These are phyloP conservation scores for Arctium minus DNA, from an alignment of 129 eudicot genomes.

Conservation along the genomic window DNA sequence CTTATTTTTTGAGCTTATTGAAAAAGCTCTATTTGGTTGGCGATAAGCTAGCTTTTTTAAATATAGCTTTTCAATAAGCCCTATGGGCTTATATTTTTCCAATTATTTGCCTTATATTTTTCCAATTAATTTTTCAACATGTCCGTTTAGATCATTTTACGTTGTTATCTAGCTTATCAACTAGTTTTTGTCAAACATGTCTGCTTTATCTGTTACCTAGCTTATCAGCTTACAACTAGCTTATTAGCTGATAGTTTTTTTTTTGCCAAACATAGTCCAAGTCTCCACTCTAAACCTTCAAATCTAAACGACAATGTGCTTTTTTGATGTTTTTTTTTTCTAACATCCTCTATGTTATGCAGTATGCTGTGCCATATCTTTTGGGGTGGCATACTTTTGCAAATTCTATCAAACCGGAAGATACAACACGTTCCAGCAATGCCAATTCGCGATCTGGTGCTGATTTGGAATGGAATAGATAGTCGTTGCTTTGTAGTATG, in stretches of 20 bases:
- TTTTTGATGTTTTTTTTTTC: not conserved
- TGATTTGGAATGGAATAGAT: slow-evolving; percentile 90
- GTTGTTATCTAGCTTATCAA: not conserved
- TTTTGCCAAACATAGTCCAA: not conserved
- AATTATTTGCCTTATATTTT: too few relatives aligned
- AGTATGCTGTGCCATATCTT: slow-evolving; percentile 75
- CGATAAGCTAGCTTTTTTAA: too few relatives aligned
- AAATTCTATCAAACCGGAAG: slow-evolving; percentile 56
- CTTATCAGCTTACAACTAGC: not conserved
- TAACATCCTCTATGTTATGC: slow-evolving; percentile 28
- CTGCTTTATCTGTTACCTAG: not conserved
- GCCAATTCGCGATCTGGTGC: slow-evolving; percentile 51
- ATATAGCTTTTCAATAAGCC: too few relatives aligned
- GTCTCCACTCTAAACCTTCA: too few relatives aligned
- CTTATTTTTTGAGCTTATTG: not conserved
- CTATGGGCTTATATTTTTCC: too few relatives aligned
- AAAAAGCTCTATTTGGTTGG: not conserved
- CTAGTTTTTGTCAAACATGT: not conserved
- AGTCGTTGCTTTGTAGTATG: slow-evolving; percentile 14
- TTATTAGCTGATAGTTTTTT: not conserved
- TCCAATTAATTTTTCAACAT: too few relatives aligned
- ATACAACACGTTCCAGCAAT: slow-evolving; percentile 38
- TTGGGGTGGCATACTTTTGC: slow-evolving; percentile 80
- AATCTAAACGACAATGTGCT: too few relatives aligned
- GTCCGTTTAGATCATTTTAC: not conserved